phyloP scores from a whole-genome alignment of 2,329 filamentous ascomycete species.

The Aspergillus quadrilineatus region DNA sequence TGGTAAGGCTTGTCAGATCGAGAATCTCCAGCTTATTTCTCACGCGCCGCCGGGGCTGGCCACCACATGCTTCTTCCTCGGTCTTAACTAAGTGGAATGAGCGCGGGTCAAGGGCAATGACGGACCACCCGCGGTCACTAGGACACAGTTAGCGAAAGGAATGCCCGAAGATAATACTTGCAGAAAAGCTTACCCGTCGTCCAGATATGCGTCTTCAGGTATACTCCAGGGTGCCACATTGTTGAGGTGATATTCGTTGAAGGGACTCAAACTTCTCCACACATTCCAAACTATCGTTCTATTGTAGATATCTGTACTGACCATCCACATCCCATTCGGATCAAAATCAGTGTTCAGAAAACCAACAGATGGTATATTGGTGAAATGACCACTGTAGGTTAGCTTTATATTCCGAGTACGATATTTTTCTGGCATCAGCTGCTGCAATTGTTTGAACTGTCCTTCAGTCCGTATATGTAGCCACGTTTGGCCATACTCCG shows the following conservation, averaged over 20 bases:
- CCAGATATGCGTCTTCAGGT: conserved; percentile 27
- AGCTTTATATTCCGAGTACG: conserved; percentile 45
- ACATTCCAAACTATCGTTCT: conserved; percentile 51
- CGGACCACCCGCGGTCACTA: conserved; percentile 45
- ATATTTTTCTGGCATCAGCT: conserved; percentile 30
- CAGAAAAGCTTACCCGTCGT: conserved; percentile 21
- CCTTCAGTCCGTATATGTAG: conserved; percentile 26
- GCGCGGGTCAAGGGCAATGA: conserved; percentile 47
- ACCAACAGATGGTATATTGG: conserved; percentile 58
- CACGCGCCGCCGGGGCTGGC: conserved; percentile 23
- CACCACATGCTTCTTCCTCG: conserved; percentile 44
- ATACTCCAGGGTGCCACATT: conserved; percentile 19
- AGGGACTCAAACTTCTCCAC: conserved; percentile 39
- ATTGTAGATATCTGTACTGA: conserved; percentile 58
- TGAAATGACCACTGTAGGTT: conserved; percentile 42
- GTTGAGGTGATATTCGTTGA: conserved; percentile 33
- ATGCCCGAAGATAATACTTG: background rate
- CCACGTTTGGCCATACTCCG: conserved; percentile 34
- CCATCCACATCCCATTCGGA: conserved; percentile 55
- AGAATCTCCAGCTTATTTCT: conserved; percentile 25
- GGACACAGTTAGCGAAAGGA: conserved; percentile 14
- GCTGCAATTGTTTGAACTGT: conserved; percentile 30
- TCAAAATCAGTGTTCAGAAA: conserved; percentile 61
- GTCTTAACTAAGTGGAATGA: conserved; percentile 38
- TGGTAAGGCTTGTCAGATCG: conserved; percentile 31